A percentile compares a stretch with the other conserved stretches of the same genome.
phyloP scores from a whole-genome alignment of 208 protist species.

The Trypanosoma melophagium region DNA sequence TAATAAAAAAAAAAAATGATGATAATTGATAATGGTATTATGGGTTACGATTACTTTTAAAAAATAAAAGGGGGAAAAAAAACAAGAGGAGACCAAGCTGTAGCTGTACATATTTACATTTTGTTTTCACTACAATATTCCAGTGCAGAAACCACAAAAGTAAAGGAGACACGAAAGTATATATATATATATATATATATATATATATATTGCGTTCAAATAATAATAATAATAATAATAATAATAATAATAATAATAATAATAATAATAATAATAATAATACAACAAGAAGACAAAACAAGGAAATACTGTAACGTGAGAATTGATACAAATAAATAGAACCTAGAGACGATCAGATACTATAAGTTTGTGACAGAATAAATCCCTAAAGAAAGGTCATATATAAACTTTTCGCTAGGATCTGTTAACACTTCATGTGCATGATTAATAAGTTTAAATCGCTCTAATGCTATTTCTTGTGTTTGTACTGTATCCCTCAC shows the following conservation, averaged over 20 bases:
- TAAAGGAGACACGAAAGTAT: too few species aligned
- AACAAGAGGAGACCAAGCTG: background rate
- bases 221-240: background rate
- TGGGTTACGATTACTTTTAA: too few species aligned
- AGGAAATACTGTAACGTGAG: background rate
- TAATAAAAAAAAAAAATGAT: constrained; percentile 17
- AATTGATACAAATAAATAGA: constrained; percentile 11
- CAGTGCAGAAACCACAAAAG: too few species aligned
- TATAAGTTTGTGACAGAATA: constrained; percentile 1
- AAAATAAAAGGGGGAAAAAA: constrained; percentile 2
- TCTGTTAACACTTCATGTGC: constrained; percentile 96
- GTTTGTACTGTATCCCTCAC: constrained; percentile 37
- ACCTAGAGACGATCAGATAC: background rate
- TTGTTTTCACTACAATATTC: background rate
- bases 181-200: background rate
- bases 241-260: background rate
- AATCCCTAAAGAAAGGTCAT: constrained; percentile 80
- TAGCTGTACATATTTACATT: background rate
- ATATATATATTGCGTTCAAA: background rate
- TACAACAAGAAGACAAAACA: constrained; percentile 6
- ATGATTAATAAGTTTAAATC: constrained; percentile 94
- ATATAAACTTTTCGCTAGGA: constrained; percentile 84
- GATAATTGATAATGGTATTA: too few species aligned
- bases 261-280: background rate
- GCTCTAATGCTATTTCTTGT: constrained; percentile 45